These are phyloP conservation scores for Monosporascus ibericus DNA, from an alignment of 2,329 filamentous ascomycete genomes.

Conservation along the genomic window DNA sequence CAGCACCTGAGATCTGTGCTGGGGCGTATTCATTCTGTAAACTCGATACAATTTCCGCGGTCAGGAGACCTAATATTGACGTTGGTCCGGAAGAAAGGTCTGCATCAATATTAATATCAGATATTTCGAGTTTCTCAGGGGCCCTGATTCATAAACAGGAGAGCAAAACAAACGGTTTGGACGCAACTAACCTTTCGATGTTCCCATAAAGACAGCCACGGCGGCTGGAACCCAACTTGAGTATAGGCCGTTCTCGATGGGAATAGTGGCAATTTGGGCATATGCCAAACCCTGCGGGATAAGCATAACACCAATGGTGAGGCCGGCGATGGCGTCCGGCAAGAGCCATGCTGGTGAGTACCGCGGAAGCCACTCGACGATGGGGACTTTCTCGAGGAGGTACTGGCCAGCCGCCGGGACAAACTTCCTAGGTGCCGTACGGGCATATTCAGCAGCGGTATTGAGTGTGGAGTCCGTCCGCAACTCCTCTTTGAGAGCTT, in stretches of 20 bases:
- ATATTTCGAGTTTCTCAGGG: no score
- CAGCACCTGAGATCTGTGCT: slow-evolving; percentile 52
- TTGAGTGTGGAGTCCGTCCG: slow-evolving; percentile 32
- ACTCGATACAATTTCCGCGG: slow-evolving; percentile 52
- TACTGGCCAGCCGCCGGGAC: slow-evolving; percentile 51
- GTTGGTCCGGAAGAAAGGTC: slow-evolving; percentile 59
- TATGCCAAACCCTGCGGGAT: slow-evolving; percentile 59
- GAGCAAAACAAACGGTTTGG: neutral
- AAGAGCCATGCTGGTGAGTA: slow-evolving; percentile 57
- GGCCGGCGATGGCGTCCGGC: slow-evolving; percentile 55
- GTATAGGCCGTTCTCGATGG: slow-evolving; percentile 54
- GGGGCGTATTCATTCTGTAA: slow-evolving; percentile 46
- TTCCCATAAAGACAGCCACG: slow-evolving; percentile 55
- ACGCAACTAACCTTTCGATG: slow-evolving; percentile 46
- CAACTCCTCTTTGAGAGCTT: slow-evolving; percentile 25
- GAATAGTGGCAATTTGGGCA: slow-evolving; percentile 55
- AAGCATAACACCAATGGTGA: slow-evolving; percentile 54
- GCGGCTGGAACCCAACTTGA: slow-evolving; percentile 53
- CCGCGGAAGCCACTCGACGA: slow-evolving; percentile 56
- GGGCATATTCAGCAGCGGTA: slow-evolving; percentile 24
- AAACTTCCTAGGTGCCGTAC: slow-evolving; percentile 28
- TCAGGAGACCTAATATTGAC: slow-evolving; percentile 57
- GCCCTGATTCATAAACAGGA: neutral
- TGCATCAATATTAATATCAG: slow-evolving; percentile 13
- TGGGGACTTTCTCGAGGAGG: slow-evolving; percentile 53